phyloP scores from a whole-genome alignment of 345 rosid species.

The Carallia brachiata region DNA sequence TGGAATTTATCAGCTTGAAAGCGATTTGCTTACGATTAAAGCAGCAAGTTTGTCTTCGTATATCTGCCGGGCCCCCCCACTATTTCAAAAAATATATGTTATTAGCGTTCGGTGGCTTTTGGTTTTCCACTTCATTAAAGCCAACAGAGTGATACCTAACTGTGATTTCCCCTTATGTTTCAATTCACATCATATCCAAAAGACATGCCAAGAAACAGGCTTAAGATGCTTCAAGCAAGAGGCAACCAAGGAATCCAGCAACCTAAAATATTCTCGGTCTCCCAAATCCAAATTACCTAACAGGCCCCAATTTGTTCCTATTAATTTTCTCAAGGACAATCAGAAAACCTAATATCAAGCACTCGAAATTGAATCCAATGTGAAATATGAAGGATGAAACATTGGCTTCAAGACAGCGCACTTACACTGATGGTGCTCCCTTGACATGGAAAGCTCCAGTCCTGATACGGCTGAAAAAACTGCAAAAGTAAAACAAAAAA shows the following conservation, averaged over 20 bases:
- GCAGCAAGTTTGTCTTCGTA: not conserved
- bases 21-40: not conserved
- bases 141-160: not conserved
- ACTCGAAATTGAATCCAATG: no score
- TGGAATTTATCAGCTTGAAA: not conserved
- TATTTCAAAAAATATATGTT: not conserved
- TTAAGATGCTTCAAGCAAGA: not conserved
- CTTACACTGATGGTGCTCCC: slow-evolving; percentile 10
- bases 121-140: not conserved
- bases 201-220: not conserved
- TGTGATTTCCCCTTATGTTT: not conserved
- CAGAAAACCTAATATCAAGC: not conserved
- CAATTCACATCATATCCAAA: not conserved
- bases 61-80: not conserved
- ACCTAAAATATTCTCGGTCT: not conserved
- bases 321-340: not conserved
- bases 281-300: not conserved
- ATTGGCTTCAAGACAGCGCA: not conserved
- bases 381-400: no score
- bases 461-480: slow-evolving; percentile 1
- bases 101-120: not conserved
- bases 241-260: not conserved
- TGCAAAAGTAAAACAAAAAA: not conserved
- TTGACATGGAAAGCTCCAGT: slow-evolving; percentile 4
- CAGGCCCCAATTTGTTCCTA: not conserved